Evolutionary conservation across 768 basidiomycete species (phyloP), one percentile per base, ranked within the genome.

Genomic region (Strobilomyces dryophilus): DNA sequence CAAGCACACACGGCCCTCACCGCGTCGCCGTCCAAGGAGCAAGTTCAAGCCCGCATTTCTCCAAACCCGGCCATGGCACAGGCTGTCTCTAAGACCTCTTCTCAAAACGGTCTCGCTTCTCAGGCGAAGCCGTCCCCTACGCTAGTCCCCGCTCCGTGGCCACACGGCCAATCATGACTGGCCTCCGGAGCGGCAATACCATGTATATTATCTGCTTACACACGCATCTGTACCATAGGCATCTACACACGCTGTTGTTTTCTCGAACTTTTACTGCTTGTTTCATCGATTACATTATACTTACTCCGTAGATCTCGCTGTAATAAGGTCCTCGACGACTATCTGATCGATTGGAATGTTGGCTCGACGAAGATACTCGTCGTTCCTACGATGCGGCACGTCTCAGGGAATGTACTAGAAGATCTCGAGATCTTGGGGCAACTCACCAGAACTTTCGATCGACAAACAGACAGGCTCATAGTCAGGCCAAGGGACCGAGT

Each of bases 371-470:
- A 82, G 70, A 59, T 82, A 82, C 8, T 74, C 74, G 57, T 81
- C 77, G 56, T 82, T 82, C 81, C 80, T 80, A 27, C 10, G 20
- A 2, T 18, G 24, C 8, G 10, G 7, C 15, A 15, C 17, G 26
- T 8, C 15, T 21, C 20, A 39, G 27, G 32, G 1, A 21, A 21
- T 1, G 18, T 8, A 8, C 53, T 11, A 57, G 50, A 24, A 17
- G 39, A 32, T 39, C 18, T 20, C 32, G 5, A 49, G 20, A 46
- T 26, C 8, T 47, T 17, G 1, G 26, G 2, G 14, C 56, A 27
- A 52, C 36, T 11, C 49, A 81, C 81, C 81, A 82, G 64, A 82
- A 83, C 73, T 81, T 18, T 21, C 20, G 8, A 8, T 37, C 12
- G 50, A n/a, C 18, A 34, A 24, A 18, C 15, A 41, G n/a, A 5